Evolutionary conservation across 2,329 filamentous ascomycete genomes (phyloP).

Genomic region (Dryadomyces quercus-mongolicae): DNA sequence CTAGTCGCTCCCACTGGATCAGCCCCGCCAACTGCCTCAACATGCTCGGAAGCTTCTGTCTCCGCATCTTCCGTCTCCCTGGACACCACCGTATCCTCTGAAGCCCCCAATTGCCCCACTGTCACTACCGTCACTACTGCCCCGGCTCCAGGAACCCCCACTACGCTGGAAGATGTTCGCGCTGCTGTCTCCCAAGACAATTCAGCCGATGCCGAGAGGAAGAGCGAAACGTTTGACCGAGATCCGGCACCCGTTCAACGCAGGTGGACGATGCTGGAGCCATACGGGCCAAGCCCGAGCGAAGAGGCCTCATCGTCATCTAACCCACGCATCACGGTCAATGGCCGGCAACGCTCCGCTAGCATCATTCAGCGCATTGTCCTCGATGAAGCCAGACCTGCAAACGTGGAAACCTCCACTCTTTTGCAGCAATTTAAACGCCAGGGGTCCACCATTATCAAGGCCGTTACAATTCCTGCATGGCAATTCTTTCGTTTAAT

Average conservation of each 20-base stretch:
- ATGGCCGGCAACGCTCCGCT: slow-evolving; percentile 33
- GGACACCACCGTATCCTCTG: neutral
- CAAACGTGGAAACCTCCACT: slow-evolving; percentile 27
- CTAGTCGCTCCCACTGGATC: neutral
- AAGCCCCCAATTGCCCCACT: neutral
- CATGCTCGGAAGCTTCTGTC: neutral
- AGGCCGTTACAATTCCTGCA: slow-evolving; percentile 87
- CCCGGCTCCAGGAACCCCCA: slow-evolving; percentile 5
- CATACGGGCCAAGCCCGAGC: neutral
- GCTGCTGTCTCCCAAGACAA: slow-evolving; percentile 17
- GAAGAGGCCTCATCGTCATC: slow-evolving; percentile 12
- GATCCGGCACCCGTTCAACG: slow-evolving; percentile 18
- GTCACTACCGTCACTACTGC: neutral
- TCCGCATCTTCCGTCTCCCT: neutral
- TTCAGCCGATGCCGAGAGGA: neutral
- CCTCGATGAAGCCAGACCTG: slow-evolving; percentile 35
- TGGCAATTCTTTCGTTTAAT: slow-evolving; percentile 97
- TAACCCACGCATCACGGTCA: slow-evolving; percentile 20
- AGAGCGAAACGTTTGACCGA: slow-evolving; percentile 8
- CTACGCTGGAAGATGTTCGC: slow-evolving; percentile 19
- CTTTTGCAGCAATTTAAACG: slow-evolving; percentile 30
- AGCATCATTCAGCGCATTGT: slow-evolving; percentile 52
- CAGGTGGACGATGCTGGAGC: slow-evolving; percentile 20
- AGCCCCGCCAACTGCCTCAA: neutral
- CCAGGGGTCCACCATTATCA: slow-evolving; percentile 42